Percentiles rank a stretch among this genome's conserved stretches.
These are phyloP conservation scores for Proliferodiscus dingleyae DNA, from an alignment of 2,329 filamentous ascomycete species.

Conservation along the genomic window DNA sequence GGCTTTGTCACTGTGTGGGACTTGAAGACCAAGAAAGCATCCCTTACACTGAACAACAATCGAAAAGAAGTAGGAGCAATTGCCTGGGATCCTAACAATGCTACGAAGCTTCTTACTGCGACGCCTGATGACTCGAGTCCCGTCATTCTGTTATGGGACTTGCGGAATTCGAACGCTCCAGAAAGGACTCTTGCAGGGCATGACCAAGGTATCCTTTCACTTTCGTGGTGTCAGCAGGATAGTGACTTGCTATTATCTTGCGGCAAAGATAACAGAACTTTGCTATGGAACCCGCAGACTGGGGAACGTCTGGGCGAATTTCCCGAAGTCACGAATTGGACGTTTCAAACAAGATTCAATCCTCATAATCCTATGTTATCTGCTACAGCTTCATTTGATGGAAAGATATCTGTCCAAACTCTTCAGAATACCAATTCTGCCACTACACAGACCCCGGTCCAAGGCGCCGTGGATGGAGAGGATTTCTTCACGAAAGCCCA, in stretches of 20 bases:
- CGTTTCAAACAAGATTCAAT: slow-evolving; percentile 91
- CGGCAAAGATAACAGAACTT: slow-evolving; percentile 92
- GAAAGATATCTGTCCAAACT: slow-evolving; percentile 90
- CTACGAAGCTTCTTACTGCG: slow-evolving; percentile 89
- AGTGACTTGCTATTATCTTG: slow-evolving; percentile 84
- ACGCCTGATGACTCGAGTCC: slow-evolving; percentile 86
- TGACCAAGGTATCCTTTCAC: slow-evolving; percentile 84
- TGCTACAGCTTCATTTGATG: slow-evolving; percentile 94
- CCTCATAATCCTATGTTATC: slow-evolving; percentile 88
- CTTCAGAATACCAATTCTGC: slow-evolving; percentile 88
- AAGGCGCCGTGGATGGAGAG: slow-evolving; percentile 75
- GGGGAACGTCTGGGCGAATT: slow-evolving; percentile 87
- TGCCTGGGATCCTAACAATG: slow-evolving; percentile 93
- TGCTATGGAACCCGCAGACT: slow-evolving; percentile 94
- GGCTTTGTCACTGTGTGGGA: slow-evolving; percentile 99
- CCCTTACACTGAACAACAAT: slow-evolving; percentile 87
- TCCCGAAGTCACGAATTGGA: slow-evolving; percentile 98
- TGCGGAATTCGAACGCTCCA: slow-evolving; percentile 92
- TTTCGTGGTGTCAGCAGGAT: slow-evolving; percentile 94
- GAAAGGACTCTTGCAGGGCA: slow-evolving; percentile 88
- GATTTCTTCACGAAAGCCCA: slow-evolving; percentile 96
- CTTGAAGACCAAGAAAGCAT: slow-evolving; percentile 95
- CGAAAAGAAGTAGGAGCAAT: slow-evolving; percentile 93
- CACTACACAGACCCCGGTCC: slow-evolving; percentile 59
- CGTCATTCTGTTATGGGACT: slow-evolving; percentile 86